A percentile compares a stretch with the other conserved stretches of the same genome.
Conservation (phyloP, 768 basidiomycete species). For the Amanita pseudoporphyria region DNA sequence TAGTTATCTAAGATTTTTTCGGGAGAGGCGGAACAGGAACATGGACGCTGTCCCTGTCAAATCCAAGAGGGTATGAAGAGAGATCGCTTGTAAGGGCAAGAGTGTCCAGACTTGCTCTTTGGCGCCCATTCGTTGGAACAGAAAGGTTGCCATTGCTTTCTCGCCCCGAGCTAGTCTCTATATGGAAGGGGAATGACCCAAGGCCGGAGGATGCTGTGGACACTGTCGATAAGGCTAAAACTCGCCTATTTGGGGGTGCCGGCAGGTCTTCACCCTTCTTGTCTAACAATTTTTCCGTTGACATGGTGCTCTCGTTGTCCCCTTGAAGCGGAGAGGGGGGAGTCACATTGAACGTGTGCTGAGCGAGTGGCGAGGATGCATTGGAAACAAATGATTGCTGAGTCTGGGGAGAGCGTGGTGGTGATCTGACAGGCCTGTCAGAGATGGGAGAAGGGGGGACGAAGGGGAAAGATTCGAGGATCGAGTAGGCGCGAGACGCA, state of each 20-base stretch:
- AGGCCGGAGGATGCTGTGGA: constrained; percentile 76
- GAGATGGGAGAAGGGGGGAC: constrained; percentile 87
- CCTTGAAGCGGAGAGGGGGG: constrained; percentile 31
- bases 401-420: constrained; percentile 62
- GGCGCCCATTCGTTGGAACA: constrained; percentile 33
- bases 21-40: constrained; percentile 13
- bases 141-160: constrained; percentile 23
- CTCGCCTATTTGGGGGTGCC: constrained; percentile 49
- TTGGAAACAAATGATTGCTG: constrained; percentile 45
- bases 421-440: constrained; percentile 65
- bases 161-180: constrained; percentile 46
- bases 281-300: constrained; percentile 2
- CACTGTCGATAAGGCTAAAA: constrained; percentile 66
- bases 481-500: constrained; percentile 70
- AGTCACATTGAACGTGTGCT: constrained; percentile 35
- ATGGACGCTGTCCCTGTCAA: constrained; percentile 42
- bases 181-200: constrained; percentile 81
- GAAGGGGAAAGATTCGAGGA: constrained; percentile 81
- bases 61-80: constrained; percentile 74
- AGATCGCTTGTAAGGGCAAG: constrained; percentile 76
- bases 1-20: constrained; percentile 1
- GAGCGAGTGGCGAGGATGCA: constrained; percentile 50
- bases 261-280: constrained; percentile 21
- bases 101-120: constrained; percentile 79
- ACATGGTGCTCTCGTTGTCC: constrained; percentile 11